Conservation (phyloP, 192 early-diverging fungal species). For the Coemansia sp. region DNA sequence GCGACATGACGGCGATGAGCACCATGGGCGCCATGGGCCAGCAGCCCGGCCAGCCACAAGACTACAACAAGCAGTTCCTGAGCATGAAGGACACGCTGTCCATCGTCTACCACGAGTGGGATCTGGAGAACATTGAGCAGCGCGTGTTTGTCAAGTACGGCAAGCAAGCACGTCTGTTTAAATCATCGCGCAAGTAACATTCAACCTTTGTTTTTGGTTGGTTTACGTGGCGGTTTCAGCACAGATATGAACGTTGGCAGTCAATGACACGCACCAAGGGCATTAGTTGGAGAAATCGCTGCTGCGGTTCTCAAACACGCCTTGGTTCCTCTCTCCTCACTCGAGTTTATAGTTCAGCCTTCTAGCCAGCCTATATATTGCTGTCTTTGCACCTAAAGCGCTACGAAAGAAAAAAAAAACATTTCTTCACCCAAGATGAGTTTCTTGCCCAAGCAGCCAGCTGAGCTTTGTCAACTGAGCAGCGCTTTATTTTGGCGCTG, state of each 20-base stretch:
- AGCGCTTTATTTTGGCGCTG: slow-evolving; percentile 16
- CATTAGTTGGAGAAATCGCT: too few species aligned
- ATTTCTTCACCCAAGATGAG: not conserved
- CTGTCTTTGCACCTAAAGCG: not conserved
- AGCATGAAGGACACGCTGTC: slow-evolving; percentile 84
- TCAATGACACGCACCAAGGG: too few species aligned
- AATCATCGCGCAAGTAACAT: slow-evolving; percentile 28
- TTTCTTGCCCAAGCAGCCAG: not conserved
- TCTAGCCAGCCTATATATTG: not conserved
- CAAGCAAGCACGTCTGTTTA: slow-evolving; percentile 44
- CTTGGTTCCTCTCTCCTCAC: too few species aligned
- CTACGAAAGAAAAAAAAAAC: too few species aligned
- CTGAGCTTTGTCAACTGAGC: slow-evolving; percentile 2
- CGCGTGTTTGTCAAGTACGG: slow-evolving; percentile 77
- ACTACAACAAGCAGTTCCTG: slow-evolving; percentile 82
- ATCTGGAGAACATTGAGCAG: slow-evolving; percentile 75
- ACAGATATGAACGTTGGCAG: too few species aligned
- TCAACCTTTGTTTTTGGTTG: not conserved
- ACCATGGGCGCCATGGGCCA: slow-evolving; percentile 73
- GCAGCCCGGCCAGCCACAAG: slow-evolving; percentile 76
- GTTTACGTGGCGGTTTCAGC: not conserved
- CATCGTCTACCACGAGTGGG: slow-evolving; percentile 78
- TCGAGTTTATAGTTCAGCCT: not conserved
- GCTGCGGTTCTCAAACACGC: too few species aligned
- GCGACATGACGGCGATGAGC: slow-evolving; percentile 92